Percentiles rank a stretch among this genome's conserved stretches.
These are phyloP conservation scores for Capsicum pubescens DNA, from an alignment of 257 asterid genomes.

Conservation along the genomic window DNA sequence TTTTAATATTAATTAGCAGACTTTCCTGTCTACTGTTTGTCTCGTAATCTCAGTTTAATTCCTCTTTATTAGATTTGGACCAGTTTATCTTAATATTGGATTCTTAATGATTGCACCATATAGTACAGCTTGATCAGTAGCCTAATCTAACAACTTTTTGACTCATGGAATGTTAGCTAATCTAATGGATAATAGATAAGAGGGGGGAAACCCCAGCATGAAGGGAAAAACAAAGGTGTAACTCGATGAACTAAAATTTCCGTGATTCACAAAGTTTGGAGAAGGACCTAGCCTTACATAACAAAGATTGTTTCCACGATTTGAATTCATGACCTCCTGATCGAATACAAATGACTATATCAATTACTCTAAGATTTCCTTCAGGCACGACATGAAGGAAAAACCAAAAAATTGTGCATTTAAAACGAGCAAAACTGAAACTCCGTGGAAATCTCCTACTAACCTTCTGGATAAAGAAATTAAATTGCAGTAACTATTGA, in stretches of 20 bases:
- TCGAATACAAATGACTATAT: too few relatives aligned
- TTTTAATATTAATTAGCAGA: background rate
- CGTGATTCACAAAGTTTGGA: too few relatives aligned
- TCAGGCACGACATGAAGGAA: too few relatives aligned
- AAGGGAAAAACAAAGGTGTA: background rate
- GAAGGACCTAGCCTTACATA: too few relatives aligned
- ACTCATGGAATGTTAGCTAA: constrained; percentile 10
- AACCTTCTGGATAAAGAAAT: background rate
- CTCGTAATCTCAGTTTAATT: constrained; percentile 20
- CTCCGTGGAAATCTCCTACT: background rate
- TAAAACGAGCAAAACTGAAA: background rate
- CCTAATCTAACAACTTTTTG: background rate
- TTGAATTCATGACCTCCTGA: too few relatives aligned
- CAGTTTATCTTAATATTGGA: constrained; percentile 5
- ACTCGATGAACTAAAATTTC: too few relatives aligned
- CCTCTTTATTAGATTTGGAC: background rate
- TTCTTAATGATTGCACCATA: constrained; percentile 14
- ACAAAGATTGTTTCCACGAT: too few relatives aligned
- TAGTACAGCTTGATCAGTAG: background rate
- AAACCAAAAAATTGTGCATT: background rate
- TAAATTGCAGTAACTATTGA: background rate
- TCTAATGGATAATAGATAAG: background rate
- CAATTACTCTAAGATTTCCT: too few relatives aligned
- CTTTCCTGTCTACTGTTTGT: constrained; percentile 21
- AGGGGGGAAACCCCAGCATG: background rate